Evolutionary conservation across 2,329 filamentous ascomycete species (phyloP).

Genomic region (Colletotrichum caudatum): DNA sequence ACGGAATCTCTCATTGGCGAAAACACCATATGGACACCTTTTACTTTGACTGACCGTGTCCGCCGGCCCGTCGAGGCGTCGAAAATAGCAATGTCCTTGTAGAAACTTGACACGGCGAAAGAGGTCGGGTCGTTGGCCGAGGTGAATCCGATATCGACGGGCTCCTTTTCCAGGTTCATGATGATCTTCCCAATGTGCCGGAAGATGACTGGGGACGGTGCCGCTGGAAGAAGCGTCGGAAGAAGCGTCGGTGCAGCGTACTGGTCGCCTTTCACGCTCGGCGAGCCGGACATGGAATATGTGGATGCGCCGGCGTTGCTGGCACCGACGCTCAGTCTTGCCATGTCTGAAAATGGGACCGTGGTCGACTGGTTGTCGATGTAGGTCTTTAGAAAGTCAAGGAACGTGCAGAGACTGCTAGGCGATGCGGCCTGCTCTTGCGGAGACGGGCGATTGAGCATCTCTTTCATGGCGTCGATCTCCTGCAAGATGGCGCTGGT

Average conservation of each 20-base stretch:
- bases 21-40: slow-evolving; percentile 31
- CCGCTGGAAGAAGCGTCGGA: background rate
- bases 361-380: slow-evolving; percentile 20
- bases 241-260: slow-evolving; percentile 10
- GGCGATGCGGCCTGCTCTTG: background rate
- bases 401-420: background rate
- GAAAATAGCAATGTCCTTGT: slow-evolving; percentile 31
- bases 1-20: slow-evolving; percentile 21
- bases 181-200: slow-evolving; percentile 27
- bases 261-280: background rate
- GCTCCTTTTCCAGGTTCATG: slow-evolving; percentile 36
- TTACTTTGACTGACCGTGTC: slow-evolving; percentile 15
- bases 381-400: slow-evolving; percentile 16
- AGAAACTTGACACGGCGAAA: slow-evolving; percentile 36
- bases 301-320: background rate
- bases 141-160: slow-evolving; percentile 29
- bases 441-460: background rate
- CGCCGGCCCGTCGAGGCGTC: slow-evolving; percentile 11
- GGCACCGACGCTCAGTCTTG: slow-evolving; percentile 7
- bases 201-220: slow-evolving; percentile 19
- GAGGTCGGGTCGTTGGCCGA: slow-evolving; percentile 6
- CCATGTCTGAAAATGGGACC: background rate
- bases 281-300: background rate
- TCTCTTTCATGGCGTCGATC: slow-evolving; percentile 22
- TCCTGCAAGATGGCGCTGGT: slow-evolving; percentile 27